Evolutionary conservation across 768 basidiomycete species (phyloP), one percentile per base, ranked within the genome.

Genomic region (Tricholoma furcatifolium): DNA sequence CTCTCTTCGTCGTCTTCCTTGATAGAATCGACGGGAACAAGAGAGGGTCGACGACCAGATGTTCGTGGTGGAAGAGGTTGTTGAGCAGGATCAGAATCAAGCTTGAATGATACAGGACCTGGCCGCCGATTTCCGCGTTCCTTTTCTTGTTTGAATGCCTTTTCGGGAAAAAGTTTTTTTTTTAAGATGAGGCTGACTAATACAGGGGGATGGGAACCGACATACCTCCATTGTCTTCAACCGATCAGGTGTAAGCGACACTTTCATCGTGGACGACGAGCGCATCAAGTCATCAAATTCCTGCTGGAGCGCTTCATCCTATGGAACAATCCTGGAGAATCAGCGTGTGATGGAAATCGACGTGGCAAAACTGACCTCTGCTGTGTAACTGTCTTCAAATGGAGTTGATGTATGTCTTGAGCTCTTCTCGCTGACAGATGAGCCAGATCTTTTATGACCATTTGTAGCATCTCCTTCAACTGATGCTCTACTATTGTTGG

Each of bases 221-320:
- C 82, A 65, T 71, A 95, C 94, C 80, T 97, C 93, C 83, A 96
- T 95, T 45, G 85, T 91, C 66, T 85, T 89, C 52, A 98, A 76
- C 49, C 95, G 81, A 74, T 97, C 93, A 51, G 95, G 95, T 31
- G 95, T 98, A 57, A 97, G 79, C 38, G 93, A 96, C 61, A 98
- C 86, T 66, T 93, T 97, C 88, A 97, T 90, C 17, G 95, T 98
- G 53, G 88, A 79, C 54, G 87, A 83, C 53, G 91, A 93, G 47
- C 83, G 84, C 84, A 98, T 87, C 69, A 98, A 75, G 68, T 93
- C 85, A 69, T 98, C 95, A 67, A 98, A 98, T 67, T 96, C 91
- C 57, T 88, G 85, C 51, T 82, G 75, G 61, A 79, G 67, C 57
- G 73, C 65, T 65, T 80, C 67, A 65, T 84, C 81, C 83, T 88